phyloP scores from a whole-genome alignment of 2,329 filamentous ascomycete genomes.

The Pyricularia sp. region DNA sequence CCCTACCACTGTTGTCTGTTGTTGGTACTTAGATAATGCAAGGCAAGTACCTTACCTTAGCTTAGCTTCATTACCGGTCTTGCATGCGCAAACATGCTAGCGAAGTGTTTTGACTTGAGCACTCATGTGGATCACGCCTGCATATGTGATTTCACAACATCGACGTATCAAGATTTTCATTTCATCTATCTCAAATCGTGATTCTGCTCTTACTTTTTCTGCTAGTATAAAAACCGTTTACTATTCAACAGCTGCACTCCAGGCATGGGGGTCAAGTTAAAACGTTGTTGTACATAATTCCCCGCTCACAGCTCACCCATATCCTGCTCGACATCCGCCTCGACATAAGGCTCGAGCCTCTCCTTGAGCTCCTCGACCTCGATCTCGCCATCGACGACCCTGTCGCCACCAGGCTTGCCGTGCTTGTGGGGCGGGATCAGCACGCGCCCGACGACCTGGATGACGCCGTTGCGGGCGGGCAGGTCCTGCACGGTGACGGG shows the following conservation, averaged over 20 bases:
- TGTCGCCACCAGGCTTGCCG: conserved; percentile 14
- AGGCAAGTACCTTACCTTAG: too few species aligned
- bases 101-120: too few species aligned
- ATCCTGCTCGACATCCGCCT: conserved; percentile 11
- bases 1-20: too few species aligned
- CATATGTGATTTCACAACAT: background rate
- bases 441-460: conserved; percentile 62
- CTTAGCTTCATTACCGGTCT: too few species aligned
- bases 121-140: too few species aligned
- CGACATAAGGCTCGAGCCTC: conserved; percentile 33
- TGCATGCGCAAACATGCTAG: too few species aligned
- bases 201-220: background rate
- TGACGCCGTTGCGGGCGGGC: conserved; percentile 64
- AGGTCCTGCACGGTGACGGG: conserved; percentile 55
- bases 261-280: background rate
- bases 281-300: background rate
- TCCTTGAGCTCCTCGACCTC: conserved; percentile 48
- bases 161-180: background rate
- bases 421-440: conserved; percentile 60
- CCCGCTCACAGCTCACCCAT: background rate
- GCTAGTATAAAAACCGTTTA: background rate
- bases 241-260: background rate
- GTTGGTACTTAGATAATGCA: too few species aligned
- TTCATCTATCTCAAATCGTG: background rate
- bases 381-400: conserved; percentile 32